A percentile compares a stretch with the other conserved stretches of the same genome.
Conservation (phyloP, 257 asterid species). For the Solanum sejunctum region DNA sequence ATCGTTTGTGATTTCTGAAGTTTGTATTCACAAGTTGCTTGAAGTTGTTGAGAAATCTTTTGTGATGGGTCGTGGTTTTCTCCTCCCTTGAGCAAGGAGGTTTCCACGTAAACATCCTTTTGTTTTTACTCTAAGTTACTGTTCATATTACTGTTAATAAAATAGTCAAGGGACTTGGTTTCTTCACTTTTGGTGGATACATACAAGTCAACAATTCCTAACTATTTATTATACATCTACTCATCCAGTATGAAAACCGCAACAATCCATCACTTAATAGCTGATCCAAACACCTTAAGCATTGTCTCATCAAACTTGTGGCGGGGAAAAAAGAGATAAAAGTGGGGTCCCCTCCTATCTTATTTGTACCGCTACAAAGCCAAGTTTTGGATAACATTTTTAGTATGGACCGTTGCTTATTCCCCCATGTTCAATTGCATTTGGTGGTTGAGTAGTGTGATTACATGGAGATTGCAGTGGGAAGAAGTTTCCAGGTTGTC, state of each 20-base stretch:
- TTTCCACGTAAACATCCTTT: no score
- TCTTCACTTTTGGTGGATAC: no score
- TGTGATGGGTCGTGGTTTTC: no score
- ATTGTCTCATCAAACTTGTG: neutral
- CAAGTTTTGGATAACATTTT: neutral
- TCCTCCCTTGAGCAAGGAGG: no score
- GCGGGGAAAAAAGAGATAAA: neutral
- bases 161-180: no score
- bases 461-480: constrained; percentile 38
- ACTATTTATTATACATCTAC: neutral
- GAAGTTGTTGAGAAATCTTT: no score
- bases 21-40: no score
- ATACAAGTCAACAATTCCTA: neutral
- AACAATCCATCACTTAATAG: neutral
- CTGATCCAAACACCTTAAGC: neutral
- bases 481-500: constrained; percentile 40
- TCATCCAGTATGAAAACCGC: neutral
- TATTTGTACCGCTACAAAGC: neutral
- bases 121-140: no score
- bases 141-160: no score
- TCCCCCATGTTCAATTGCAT: neutral
- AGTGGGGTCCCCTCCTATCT: neutral
- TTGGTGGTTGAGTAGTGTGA: neutral
- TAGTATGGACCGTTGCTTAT: neutral
- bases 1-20: no score